Evolutionary conservation across 768 basidiomycete genomes (phyloP), one percentile per base, ranked within the genome.

Genomic region (Phanerodontia chrysosporium): DNA sequence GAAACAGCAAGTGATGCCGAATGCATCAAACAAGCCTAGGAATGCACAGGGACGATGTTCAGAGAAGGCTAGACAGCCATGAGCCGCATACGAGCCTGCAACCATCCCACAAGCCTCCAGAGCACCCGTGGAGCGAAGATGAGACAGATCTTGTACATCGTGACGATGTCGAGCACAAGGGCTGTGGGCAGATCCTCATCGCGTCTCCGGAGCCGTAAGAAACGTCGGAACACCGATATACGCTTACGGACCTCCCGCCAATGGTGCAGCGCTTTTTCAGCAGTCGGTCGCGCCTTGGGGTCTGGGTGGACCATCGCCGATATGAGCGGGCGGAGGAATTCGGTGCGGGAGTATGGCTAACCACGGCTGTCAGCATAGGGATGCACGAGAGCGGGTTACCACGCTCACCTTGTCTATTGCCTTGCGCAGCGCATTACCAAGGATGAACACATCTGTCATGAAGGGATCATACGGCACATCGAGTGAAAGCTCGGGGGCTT

Each of bases 391-490:
- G n/a, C n/a, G 14, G 18, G 14, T 21, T 14, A 48, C 8, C 13
- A 29, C 22, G 52, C 63, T 7, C 22, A 64, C 64, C 10, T 63
- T 44, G 24, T 53, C 28, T 28, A 65, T 52, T 12, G 35, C n/a
- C 14, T 39, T 25, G 2, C 51, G 18, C 25, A 66, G 28, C 14
- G 67, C n/a, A 28, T 67, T 63, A 13, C 68, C 68, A 4, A 66
- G 22, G 24, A 66, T 54, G 49, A 61, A 67, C 1, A 69, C 55
- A 45, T 71, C 69, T 1, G 66, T 57, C 39, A 61, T 64, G 55
- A 68, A 69, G 0, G 70, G 66, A 39, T 70, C 66, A 42, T 71
- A 69, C 1, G 64, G 65, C 32, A 7, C 32, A 7, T 35, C 14
- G 9, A 7, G 22, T 18, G 65, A 9, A 66, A 55, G 45, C 69